Base-by-base conservation (phyloP, 345 rosid species). In the Combretum micranthum region DNA sequence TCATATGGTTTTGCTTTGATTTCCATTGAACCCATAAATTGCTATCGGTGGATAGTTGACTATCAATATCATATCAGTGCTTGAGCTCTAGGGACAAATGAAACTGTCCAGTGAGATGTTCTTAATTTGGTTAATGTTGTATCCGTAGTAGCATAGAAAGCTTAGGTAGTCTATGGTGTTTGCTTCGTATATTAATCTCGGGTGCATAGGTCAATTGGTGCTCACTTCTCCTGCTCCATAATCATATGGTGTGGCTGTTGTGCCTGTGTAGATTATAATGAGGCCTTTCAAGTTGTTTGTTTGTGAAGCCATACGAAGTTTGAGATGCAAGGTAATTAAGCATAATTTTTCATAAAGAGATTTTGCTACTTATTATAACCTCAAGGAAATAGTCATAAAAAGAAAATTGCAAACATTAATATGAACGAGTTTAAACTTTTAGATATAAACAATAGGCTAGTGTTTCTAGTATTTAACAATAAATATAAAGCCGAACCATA, bases 11-110 rank as follows among this genome's bases (percentile, higher is more conserved):
- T 57, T 76, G 62, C 64, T 69, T 48, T 55, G 61, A 37, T 68
- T 79, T 20, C 59, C 73, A 11, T 60, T 44, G 63, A 86, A 67
- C 42, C 66, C 71, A 21, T 77, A 74, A 52, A 86, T 67, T 2
- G 78, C 72, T n/a, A 92, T 84, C 5, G 93, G 86, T 11, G 95
- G 95, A 60, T 86, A 86, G 75, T 83, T 88, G 70, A 86, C 77
- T 42, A 76, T 75, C 42, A 84, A 76, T 53, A 83, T 75, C 18
- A 75, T 66, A 62, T 77, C 83, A 2, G 50, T 8, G 52, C 44
- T 73, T 4, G 84, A 80, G n/a, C 77, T 75, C 47, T 66, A 52
- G 15, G 85, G 79, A 60, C 92, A 91, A 48, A 74, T 53, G 44
- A 82, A 88, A 13, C 63, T 72, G 0, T 63, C 66, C 0, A 89